These are phyloP conservation scores for Neonothopanus nambi DNA, from an alignment of 1,284 basidiomycete genomes.

Conservation along the genomic window DNA sequence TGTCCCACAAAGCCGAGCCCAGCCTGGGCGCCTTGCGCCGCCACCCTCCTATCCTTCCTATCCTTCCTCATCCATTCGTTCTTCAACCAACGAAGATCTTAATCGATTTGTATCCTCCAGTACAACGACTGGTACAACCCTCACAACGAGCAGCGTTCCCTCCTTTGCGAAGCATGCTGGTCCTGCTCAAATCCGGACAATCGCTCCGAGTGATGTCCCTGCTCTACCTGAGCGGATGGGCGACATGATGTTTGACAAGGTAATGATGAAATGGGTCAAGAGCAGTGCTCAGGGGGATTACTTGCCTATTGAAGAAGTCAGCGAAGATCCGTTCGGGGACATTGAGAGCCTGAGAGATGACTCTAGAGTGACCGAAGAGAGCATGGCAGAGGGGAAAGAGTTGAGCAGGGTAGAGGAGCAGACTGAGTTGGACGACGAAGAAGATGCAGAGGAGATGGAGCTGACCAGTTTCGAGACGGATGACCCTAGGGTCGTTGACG, in stretches of 20 bases:
- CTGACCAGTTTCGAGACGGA: constrained; percentile 75
- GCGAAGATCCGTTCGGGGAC: constrained; percentile 84
- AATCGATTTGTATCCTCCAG: constrained; percentile 86
- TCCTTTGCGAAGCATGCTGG: constrained; percentile 86
- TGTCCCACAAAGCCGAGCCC: constrained; percentile 11
- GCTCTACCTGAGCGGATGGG: constrained; percentile 76
- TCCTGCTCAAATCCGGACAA: constrained; percentile 71
- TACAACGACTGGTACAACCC: constrained; percentile 65
- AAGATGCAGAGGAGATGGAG: constrained; percentile 48
- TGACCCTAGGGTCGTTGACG: constrained; percentile 47
- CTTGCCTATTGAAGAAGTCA: constrained; percentile 52
- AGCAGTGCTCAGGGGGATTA: constrained; percentile 42
- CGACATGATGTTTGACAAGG: constrained; percentile 83
- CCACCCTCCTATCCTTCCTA: constrained; percentile 41
- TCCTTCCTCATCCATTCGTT: constrained; percentile 51
- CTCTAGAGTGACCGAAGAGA: constrained; percentile 35
- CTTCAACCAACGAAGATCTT: constrained; percentile 66
- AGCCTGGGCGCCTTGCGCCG: constrained; percentile 18
- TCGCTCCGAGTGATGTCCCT: constrained; percentile 79
- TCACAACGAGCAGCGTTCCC: constrained; percentile 67
- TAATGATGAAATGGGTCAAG: constrained; percentile 83
- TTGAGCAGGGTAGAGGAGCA: constrained; percentile 54
- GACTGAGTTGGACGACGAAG: constrained; percentile 56
- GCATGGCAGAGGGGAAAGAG: constrained; percentile 35
- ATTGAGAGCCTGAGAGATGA: constrained; percentile 81